Base-by-base conservation (phyloP, 2,329 filamentous ascomycete species). In the Claviceps sp. region DNA sequence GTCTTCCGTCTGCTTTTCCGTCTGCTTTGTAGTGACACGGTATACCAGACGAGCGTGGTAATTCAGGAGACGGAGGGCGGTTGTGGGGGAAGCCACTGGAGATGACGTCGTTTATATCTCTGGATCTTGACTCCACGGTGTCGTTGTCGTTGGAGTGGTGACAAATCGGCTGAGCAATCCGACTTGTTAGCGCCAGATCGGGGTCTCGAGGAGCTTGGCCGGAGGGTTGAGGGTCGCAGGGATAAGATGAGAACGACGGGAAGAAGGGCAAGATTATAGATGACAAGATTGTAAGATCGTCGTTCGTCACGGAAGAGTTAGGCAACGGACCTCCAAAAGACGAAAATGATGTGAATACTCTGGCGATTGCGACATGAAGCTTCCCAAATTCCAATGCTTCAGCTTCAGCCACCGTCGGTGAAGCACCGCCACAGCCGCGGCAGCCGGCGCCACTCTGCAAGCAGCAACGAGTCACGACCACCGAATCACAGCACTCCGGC, bases 401-500 rank as follows among this genome's bases (percentile, higher is more conserved):
- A 20, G 20, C 29, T 34, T 34, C 29, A 34, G 29, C 29, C 29
- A 34, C 29, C 29, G 29, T 34, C 29, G 1, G 8, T 34, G 29
- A 6, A 44, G 5, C n/a, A 17, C 17, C 34, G 49, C 49, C 49
- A 50, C 39, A 44, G 5, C 0, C 9, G 16, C 13, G 29, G 17
- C 14, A 14, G 38, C 14, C 39, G 22, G 6, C n/a, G 13, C 40
- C 23, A 9, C 34, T 39, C 42, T 34, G 49, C 36, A 45, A 29
- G 34, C 39, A 39, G 29, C 36, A 45, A 50, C 53, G n/a, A n/a
- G n/a, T n/a, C n/a, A n/a, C n/a, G 50, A 47, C 51, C 50, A 54
- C 50, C 53, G 53, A 54, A 54, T 53, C 51, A 54, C 51, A 43
- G 42, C 47, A 46, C 37, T 49, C 42, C 51, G 47, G 36, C 8